Conservation (phyloP, 768 basidiomycete genomes). For the Suillus fuscotomentosus region DNA sequence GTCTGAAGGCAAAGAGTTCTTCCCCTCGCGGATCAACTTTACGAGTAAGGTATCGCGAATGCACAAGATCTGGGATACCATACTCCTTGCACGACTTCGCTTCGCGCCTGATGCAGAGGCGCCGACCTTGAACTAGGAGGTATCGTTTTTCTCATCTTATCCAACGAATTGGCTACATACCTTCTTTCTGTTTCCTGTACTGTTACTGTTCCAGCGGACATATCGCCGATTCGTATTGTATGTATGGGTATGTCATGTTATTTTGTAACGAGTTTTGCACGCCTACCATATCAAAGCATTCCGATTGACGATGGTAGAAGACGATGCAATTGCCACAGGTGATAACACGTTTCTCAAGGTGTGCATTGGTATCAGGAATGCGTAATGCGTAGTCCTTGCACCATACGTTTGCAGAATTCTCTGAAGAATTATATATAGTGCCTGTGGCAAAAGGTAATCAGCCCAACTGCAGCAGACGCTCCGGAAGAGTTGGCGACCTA, state of each 20-base stretch:
- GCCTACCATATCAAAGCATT: not conserved
- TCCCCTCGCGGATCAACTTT: conserved; percentile 29
- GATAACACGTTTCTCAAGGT: not conserved
- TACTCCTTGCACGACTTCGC: conserved; percentile 63
- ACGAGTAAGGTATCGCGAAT: conserved; percentile 56
- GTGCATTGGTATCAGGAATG: not conserved
- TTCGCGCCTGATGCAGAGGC: conserved; percentile 62
- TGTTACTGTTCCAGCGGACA: not conserved
- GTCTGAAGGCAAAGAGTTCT: conserved; percentile 40
- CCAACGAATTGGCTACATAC: not conserved
- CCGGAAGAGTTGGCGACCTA: not conserved
- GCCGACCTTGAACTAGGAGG: conserved; percentile 42
- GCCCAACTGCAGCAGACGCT: not conserved
- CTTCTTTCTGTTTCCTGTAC: not conserved
- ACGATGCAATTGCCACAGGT: not conserved
- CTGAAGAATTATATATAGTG: not conserved
- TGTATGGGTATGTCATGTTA: not conserved
- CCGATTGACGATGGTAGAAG: not conserved
- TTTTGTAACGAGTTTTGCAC: not conserved
- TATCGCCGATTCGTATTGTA: not conserved
- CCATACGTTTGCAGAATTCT: not conserved
- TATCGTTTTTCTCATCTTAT: not conserved
- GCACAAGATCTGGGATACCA: conserved; percentile 46
- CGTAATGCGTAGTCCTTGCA: not conserved
- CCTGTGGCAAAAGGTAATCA: not conserved